Conservation (phyloP, 2,329 filamentous ascomycete species). For the Rugonectria rugulosa region DNA sequence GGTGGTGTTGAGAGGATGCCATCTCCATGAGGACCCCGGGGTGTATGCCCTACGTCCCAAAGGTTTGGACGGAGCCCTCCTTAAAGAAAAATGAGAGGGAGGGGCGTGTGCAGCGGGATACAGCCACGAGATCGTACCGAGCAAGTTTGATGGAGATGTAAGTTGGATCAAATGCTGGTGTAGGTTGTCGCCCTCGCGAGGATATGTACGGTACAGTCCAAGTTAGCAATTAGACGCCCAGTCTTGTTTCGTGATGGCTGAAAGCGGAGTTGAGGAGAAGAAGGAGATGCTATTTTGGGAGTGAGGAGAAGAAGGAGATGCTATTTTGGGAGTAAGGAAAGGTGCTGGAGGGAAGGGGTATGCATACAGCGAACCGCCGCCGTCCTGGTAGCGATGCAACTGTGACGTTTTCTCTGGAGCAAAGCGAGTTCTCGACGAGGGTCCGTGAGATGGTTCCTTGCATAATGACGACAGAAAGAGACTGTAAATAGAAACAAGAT, state of each 20-base stretch:
- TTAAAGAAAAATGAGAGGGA: background rate
- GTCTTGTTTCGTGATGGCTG: slow-evolving; percentile 18
- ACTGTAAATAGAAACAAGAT: background rate
- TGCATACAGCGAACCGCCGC: background rate
- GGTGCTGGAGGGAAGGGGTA: slow-evolving; percentile 6
- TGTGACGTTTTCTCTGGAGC: no score
- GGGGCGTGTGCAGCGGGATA: slow-evolving; percentile 21
- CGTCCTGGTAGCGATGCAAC: no score
- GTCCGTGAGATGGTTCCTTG: no score
- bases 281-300: background rate
- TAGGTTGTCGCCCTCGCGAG: background rate
- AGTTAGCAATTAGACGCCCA: slow-evolving; percentile 30
- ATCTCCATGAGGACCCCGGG: background rate
- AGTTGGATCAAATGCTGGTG: background rate
- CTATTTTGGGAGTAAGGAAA: slow-evolving; percentile 5
- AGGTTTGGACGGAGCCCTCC: background rate
- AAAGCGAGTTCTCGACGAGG: no score
- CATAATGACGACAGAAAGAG: no score
- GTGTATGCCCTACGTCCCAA: background rate
- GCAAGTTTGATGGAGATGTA: slow-evolving; percentile 17
- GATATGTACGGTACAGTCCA: slow-evolving; percentile 1
- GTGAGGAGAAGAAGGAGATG: slow-evolving; percentile 8
- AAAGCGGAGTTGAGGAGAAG: no score
- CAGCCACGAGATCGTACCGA: slow-evolving; percentile 26
- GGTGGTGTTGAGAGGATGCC: background rate